Evolutionary conservation across 176 grass and related monocot species (phyloP).

Genomic region (Puccinellia tenuiflora): DNA sequence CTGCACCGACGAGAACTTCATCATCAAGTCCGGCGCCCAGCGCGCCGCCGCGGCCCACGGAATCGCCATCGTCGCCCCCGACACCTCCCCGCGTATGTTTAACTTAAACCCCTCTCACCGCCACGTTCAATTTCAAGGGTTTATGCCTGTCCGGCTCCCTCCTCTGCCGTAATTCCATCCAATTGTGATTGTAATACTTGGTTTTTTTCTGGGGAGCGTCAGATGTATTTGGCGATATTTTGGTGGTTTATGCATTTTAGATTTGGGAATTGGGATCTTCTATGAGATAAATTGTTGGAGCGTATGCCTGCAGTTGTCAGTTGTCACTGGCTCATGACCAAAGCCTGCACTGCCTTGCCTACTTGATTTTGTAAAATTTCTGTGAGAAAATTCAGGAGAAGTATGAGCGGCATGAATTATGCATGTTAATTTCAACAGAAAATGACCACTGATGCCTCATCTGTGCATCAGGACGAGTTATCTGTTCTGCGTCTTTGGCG

Average conservation of each 20-base stretch:
- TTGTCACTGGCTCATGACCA: not conserved
- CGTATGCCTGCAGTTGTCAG: not conserved
- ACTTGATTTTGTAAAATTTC: not conserved
- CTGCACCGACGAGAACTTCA: constrained; percentile 87
- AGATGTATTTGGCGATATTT: not conserved
- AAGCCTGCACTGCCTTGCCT: not conserved
- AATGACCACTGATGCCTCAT: not conserved
- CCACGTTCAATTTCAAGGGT: not conserved
- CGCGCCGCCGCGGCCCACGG: constrained; percentile 65
- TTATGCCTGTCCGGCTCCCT: not conserved
- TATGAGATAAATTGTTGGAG: not conserved
- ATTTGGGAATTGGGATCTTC: not conserved
- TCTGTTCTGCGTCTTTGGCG: not conserved
- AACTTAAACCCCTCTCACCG: not conserved
- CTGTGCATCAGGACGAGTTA: not conserved
- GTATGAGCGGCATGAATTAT: not conserved
- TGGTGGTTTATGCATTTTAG: not conserved
- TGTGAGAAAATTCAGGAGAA: not conserved
- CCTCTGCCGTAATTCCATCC: not conserved
- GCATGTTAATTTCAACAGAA: not conserved
- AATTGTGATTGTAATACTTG: not conserved
- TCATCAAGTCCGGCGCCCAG: constrained; percentile 84
- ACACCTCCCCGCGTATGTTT: constrained; percentile 84
- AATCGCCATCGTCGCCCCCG: constrained; percentile 67
- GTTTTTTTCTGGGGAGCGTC: not conserved